Base-by-base conservation (phyloP, 140 eudicot genomes). In the Senecio squalidus region DNA sequence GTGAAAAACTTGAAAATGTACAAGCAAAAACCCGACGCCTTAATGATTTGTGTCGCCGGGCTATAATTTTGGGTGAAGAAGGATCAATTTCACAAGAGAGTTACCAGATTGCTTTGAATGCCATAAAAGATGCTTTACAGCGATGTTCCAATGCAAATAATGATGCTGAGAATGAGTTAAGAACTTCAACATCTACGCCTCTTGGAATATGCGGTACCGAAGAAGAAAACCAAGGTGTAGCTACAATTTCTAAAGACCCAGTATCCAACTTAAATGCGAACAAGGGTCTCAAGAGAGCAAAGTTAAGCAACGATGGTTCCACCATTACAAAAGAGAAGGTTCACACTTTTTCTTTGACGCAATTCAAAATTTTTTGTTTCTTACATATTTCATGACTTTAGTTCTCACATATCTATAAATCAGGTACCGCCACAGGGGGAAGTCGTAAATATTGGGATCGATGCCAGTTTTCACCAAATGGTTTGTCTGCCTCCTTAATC, bases 11-110 rank as follows among this genome's bases (percentile, higher is more conserved):
- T 30, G 95, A 82, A 59, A 76, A 77, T 56, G 92, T 85, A 15
- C 97, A 89, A 66, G 63, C 88, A 31, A 89, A 82, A 73, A 80
- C 80, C 30, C 81, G 95, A 8, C 76, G 95, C 7, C 64, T 71
- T 26, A 85, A 89, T 68, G 97, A 89, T 74, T 78, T 89, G 27
- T 89, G 97, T 68, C 72, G 93, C 11, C 71, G 93, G 60, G 95
- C 97, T 49, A 79, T 89, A 21, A 80, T 89, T 38, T 73, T 89
- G 75, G 95, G 93, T 25, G 97, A 89, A 80, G 97, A 89, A 58
- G 97, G 97, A 25, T 89, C 97, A 2, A 66, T 85, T 24, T 79
- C 97, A 18, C 86, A 79, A 59, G 92, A 85, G 48, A 89, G 97
- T 82, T 85, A 79, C 43, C 58, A 43, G 57, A 60, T 74, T 66